Evolutionary conservation across 2,329 filamentous ascomycete species (phyloP), one percentile per base, ranked within the genome.

Genomic region (Fusarium denticulatum): DNA sequence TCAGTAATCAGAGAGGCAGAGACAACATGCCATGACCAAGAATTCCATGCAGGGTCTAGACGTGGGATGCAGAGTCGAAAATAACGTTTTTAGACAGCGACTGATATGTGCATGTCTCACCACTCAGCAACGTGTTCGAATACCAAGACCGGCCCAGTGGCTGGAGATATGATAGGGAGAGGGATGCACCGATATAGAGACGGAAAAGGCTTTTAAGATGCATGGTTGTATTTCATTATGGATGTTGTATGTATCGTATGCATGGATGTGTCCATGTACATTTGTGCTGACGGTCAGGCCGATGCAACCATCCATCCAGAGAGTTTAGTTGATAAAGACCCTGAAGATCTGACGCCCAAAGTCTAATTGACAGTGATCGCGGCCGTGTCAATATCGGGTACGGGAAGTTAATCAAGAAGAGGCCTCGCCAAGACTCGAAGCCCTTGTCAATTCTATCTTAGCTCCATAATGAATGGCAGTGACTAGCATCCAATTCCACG

Each of bases 231-330:
- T 53, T 9, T 26, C 24, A 26, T 20, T 28, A 53, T 37, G 56
- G 20, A 49, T 46, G 30, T 30, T 30, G 43, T 30, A 32, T 45
- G 36, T 50, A 67, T 40, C 60, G 28, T 50, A 67, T 40, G 14
- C 34, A 50, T 34, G 14, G 7, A 34, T 67, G 36, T 49, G 43
- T 32, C 16, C 49, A 12, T 18, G 28, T 43, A 26, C 30, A 45
- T 34, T 39, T 59, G 45, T 58, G 40, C 57, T 71, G 49, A 71
- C 60, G 70, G 70, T 37, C 40, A 59, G 46, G 46, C 67, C 61
- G 67, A 71, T 73, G 71, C 71, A 73, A 73, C 71, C 61, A 73
- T 71, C 66, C 65, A 67, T 55, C 55, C 24, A 26, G 45, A 50
- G 37, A 42, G 32, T 50, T 50, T 50, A 37, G 30, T 28, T 58